A percentile compares a stretch with the other conserved stretches of the same genome.
phyloP scores from a whole-genome alignment of 129 eudicot genomes.

The Escallonia herrerae region DNA sequence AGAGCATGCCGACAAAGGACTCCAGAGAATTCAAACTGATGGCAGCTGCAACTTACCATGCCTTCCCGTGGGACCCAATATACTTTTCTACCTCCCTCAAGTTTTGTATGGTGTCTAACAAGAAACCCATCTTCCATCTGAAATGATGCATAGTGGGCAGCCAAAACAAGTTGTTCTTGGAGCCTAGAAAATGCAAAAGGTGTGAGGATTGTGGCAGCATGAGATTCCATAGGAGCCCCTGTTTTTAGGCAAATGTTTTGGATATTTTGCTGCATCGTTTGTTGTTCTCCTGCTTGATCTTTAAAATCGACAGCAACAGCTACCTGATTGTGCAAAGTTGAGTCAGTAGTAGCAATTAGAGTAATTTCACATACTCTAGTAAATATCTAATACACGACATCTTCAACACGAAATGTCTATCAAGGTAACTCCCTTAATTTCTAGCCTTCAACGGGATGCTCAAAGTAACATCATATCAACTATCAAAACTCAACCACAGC shows the following conservation, averaged over 20 bases:
- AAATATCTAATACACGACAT: too few species aligned
- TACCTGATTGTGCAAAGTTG: conserved; percentile 40
- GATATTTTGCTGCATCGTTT: conserved; percentile 94
- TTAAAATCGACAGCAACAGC: conserved; percentile 90
- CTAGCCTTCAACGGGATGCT: too few species aligned
- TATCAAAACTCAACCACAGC: too few species aligned
- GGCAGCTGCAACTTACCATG: conserved; percentile 85
- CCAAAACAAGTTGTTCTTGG: conserved; percentile 94
- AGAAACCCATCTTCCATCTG: conserved; percentile 83
- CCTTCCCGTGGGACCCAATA: conserved; percentile 89
- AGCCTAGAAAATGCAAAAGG: conserved; percentile 93
- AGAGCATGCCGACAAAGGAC: conserved; percentile 92
- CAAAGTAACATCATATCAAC: too few species aligned
- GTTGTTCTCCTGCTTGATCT: conserved; percentile 98
- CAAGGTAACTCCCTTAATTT: too few species aligned
- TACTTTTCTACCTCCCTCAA: conserved; percentile 88
- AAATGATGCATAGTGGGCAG: conserved; percentile 96
- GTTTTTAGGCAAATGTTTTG: conserved; percentile 95
- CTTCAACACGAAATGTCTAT: too few species aligned
- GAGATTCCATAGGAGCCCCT: conserved; percentile 98
- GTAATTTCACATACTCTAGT: not conserved
- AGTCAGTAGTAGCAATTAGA: conserved; percentile 5
- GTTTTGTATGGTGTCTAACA: conserved; percentile 86
- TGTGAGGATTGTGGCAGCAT: conserved; percentile 79
- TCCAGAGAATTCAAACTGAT: conserved; percentile 89